Evolutionary conservation across 768 basidiomycete species (phyloP).

Genomic region (Coprinopsis sp.): DNA sequence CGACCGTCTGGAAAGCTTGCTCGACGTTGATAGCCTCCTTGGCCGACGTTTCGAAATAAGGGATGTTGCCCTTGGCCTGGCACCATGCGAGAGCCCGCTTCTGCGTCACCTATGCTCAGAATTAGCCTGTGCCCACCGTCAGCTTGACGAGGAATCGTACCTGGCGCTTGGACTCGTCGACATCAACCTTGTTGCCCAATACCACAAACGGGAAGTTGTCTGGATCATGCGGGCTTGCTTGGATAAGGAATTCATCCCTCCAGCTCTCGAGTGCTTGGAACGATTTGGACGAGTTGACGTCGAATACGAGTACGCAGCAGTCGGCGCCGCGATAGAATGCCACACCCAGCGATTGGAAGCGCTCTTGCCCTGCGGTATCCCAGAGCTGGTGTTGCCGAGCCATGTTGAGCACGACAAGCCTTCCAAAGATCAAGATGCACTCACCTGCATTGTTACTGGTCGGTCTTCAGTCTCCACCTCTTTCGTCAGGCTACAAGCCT

Average conservation of each 20-base stretch:
- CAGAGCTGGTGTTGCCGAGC: constrained; percentile 58
- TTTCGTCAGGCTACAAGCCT: constrained; percentile 73
- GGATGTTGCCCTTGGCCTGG: constrained; percentile 98
- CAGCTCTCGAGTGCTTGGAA: constrained; percentile 99
- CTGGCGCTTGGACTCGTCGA: constrained; percentile 97
- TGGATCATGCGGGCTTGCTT: constrained; percentile 97
- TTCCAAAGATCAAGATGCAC: constrained; percentile 6
- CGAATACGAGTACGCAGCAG: constrained; percentile 98
- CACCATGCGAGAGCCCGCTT: constrained; percentile 99
- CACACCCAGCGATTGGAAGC: constrained; percentile 98
- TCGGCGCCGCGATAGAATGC: constrained; percentile 99
- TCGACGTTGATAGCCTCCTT: constrained; percentile 99
- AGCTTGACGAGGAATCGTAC: constrained; percentile 35
- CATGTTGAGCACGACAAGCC: not conserved
- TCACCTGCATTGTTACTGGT: constrained; percentile 96
- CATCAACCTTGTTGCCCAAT: constrained; percentile 98
- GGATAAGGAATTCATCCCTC: constrained; percentile 98
- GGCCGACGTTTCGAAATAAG: constrained; percentile 99
- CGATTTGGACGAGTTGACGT: constrained; percentile 97
- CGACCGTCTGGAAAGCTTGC: constrained; percentile 98
- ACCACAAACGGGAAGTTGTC: constrained; percentile 99
- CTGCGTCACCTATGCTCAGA: constrained; percentile 76
- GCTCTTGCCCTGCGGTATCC: constrained; percentile 99
- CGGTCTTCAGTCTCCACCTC: constrained; percentile 98
- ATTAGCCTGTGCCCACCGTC: not conserved